These are phyloP conservation scores for Euphorbia schlechtendalii DNA, from an alignment of 441 rosid genomes.

Conservation along the genomic window DNA sequence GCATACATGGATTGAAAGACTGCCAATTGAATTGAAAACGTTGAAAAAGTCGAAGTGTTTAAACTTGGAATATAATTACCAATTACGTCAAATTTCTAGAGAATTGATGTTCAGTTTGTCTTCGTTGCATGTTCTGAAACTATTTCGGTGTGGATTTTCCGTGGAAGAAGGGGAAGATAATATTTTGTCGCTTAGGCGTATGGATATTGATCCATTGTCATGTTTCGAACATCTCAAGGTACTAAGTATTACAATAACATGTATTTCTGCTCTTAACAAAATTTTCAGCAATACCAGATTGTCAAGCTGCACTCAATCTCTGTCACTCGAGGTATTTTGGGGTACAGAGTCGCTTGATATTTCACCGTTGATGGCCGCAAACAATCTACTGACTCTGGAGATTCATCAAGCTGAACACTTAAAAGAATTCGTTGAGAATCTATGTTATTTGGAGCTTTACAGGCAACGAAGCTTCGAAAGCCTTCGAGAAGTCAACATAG, in stretches of 20 bases:
- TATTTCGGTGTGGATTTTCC: slow-evolving; percentile 8
- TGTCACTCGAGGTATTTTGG: background rate
- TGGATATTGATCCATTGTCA: slow-evolving; percentile 19
- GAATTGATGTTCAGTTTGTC: slow-evolving; percentile 19
- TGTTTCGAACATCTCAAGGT: slow-evolving; percentile 14
- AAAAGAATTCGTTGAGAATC: background rate
- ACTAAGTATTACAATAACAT: background rate
- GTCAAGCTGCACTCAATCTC: background rate
- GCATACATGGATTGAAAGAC: background rate
- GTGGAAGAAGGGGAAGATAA: background rate
- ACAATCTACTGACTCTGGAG: background rate
- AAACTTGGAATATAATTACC: slow-evolving; percentile 14
- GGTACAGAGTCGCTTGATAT: background rate
- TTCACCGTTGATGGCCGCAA: background rate
- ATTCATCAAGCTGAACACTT: background rate
- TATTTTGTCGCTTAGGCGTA: background rate
- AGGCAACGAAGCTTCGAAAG: background rate
- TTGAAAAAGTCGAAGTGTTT: slow-evolving; percentile 13
- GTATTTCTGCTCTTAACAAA: slow-evolving; percentile 9
- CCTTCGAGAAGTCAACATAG: slow-evolving; percentile 4
- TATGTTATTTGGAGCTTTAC: background rate
- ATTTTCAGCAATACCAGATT: slow-evolving; percentile 5
- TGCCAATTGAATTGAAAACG: slow-evolving; percentile 19
- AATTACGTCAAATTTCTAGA: slow-evolving; percentile 1
- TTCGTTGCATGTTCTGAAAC: slow-evolving; percentile 11